Evolutionary conservation across 2,329 filamentous ascomycete genomes (phyloP), one percentile per base, ranked within the genome.

Genomic region (Epicoccum nigrum): DNA sequence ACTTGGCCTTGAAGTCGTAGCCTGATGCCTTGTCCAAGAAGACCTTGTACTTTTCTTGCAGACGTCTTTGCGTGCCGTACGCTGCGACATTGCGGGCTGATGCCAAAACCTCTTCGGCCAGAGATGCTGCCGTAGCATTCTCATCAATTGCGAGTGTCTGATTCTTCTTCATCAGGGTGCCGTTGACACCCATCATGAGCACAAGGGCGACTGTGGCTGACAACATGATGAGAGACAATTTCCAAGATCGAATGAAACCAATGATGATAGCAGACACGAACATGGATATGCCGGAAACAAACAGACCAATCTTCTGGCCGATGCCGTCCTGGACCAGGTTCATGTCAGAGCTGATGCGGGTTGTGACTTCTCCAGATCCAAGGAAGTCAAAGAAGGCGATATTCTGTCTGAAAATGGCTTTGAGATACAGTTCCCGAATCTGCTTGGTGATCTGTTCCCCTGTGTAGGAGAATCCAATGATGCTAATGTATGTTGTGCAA

Each of bases 251-350:
- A 74, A 95, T 76, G 71, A 96, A 97, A 2, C 89, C 92, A 62
- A 99, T 95, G 50, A 97, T 78, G 62, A 97, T 95, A 12, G 92
- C 93, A 0, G 92, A 86, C 47, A 96, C 76, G 65, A 99, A 97
- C 56, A 65, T 72, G 15, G 71, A 68, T 1, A 64, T 50, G 8
- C 70, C 69, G 6, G 65, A 59, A 12, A 72, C 53, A 39, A 72
- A 73, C 4, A 74, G 58, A 11, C 63, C 67, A 8, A 74, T 68
- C 50, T 74, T 74, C 40, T 73, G 69, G 9, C 70, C 69, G 39
- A 99, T 90, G 51, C 92, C 94, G 60, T 97, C 92, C 73, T 97
- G 93, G 45, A 99, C 88, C 45, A 96, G 77, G 66, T 96, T 97
- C 55, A 92, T 96, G 72, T 97, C 93, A 16, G 92, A 88, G 0